Base-by-base conservation (phyloP, 352 stramenopile genomes). In the Pythium biforme region DNA sequence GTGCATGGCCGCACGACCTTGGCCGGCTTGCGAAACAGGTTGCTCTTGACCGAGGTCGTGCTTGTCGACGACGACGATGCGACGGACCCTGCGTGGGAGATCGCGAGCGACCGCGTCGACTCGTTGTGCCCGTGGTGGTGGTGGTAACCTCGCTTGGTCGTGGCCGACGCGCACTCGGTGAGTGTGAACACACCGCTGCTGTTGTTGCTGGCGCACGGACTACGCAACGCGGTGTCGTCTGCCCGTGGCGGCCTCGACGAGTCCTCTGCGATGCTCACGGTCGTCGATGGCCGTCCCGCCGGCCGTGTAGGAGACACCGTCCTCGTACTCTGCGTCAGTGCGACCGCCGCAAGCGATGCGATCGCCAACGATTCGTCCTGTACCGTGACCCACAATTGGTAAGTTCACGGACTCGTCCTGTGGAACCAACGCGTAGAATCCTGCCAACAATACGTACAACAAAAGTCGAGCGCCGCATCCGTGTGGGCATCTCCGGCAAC, bases 381-480 rank as follows among this genome's bases (percentile, higher is more conserved):
- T n/a, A n/a, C n/a, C n/a, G n/a, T n/a, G n/a, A n/a, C n/a, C n/a
- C n/a, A n/a, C n/a, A n/a, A n/a, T n/a, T n/a, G n/a, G n/a, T n/a
- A n/a, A n/a, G n/a, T n/a, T n/a, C n/a, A n/a, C n/a, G n/a, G n/a
- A n/a, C n/a, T n/a, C n/a, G n/a, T n/a, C n/a, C n/a, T n/a, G n/a
- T n/a, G n/a, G 8, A 19, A 43, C 37, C 12, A 10, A 37, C 4
- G n/a, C n/a, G n/a, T n/a, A n/a, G n/a, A n/a, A n/a, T n/a, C n/a
- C 31, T 2, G 8, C 31, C 14, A 5, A 8, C 31, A 37, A 8
- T 15, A 66, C 68, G 31, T 48, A 74, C 72, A 12, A 67, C 55
- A 40, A 79, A 76, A 10, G 72, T 79, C n/a, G 58, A 25, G 39
- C 69, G 70, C 3, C 69, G 65, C 72, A 79, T 79, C 19, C 53